These are phyloP conservation scores for Albifimbria verrucaria DNA, from an alignment of 2,329 filamentous ascomycete species.

Conservation along the genomic window DNA sequence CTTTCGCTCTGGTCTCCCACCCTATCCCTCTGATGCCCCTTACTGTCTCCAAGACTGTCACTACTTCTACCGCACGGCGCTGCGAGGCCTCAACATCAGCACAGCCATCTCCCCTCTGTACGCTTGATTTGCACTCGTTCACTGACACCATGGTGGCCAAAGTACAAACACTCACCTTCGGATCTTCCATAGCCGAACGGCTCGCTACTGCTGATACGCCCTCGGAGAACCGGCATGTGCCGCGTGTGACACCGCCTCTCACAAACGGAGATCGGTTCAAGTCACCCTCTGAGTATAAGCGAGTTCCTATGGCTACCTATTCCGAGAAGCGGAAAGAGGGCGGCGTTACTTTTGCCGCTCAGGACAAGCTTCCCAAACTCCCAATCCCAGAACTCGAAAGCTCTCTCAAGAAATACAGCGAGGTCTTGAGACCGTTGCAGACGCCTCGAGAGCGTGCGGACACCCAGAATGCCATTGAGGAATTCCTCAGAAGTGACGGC, in stretches of 20 bases:
- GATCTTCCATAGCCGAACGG: constrained; percentile 67
- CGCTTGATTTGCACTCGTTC: constrained; percentile 58
- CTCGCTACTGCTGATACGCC: constrained; percentile 43
- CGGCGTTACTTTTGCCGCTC: constrained; percentile 83
- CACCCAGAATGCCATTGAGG: constrained; percentile 72
- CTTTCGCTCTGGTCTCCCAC: not conserved
- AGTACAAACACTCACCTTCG: constrained; percentile 37
- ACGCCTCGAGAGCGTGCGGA: constrained; percentile 77
- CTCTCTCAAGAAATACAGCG: constrained; percentile 76
- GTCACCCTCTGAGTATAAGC: constrained; percentile 28
- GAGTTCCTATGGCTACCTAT: constrained; percentile 51
- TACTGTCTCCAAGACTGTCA: constrained; percentile 86
- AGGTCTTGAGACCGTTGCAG: constrained; percentile 78
- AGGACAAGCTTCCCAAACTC: constrained; percentile 85
- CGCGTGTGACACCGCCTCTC: not conserved
- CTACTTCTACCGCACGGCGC: constrained; percentile 87
- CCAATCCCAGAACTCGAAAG: constrained; percentile 85
- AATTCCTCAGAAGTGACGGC: constrained; percentile 80
- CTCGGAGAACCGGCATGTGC: not conserved
- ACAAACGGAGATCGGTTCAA: not conserved
- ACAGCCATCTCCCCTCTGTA: constrained; percentile 76
- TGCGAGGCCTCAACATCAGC: constrained; percentile 80
- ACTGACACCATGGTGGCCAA: constrained; percentile 34
- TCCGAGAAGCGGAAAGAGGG: constrained; percentile 55
- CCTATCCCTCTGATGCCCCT: constrained; percentile 63